Evolutionary conservation across 2,329 filamentous ascomycete species (phyloP), one percentile per base, ranked within the genome.

Genomic region (Calonectria pseudoreteaudii): DNA sequence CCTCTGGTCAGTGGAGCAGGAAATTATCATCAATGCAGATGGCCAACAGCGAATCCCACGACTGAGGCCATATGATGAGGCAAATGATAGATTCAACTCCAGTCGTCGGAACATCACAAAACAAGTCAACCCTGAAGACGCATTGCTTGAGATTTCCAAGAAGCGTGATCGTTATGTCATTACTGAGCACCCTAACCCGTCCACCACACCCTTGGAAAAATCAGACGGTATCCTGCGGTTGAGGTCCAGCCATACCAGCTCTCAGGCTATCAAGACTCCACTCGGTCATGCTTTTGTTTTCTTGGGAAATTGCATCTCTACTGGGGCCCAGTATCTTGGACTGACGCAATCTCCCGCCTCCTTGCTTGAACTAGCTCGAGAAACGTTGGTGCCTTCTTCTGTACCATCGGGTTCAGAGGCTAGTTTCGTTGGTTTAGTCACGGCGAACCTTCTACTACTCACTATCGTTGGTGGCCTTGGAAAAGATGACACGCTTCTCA

Each of bases 61-160:
- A 16, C 20, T 67, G 9, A 67, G 20, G 26, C 65, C 65, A 18
- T 36, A 67, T 23, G 10, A 31, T 8, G 49, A 50, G 23, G 49
- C 49, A 44, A 67, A 67, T 31, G 31, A 67, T 36, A 49, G 65
- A 34, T 67, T 38, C 31, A 67, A 67, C 18, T 67, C 65, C 10
- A 53, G 31, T 14, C 47, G 49, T 14, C 38, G 65, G 10, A 31
- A 7, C 18, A 67, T 67, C 13, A 53, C 9, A 41, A 56, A 56
- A 28, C 10, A 30, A 31, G 23, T n/a, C 18, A 10, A 44, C 9
- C 65, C 34, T 4, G 38, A 49, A 1, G 28, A 49, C 14, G 10
- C 18, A 31, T 13, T 18, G 7, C 26, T 65, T 23, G 10, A 44
- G 14, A 49, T 65, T 23, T 47, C 60, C 18, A 47, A 23, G 13